Base-by-base conservation (phyloP, 192 early-diverging fungal genomes). In the Glomus cerebriforme region DNA sequence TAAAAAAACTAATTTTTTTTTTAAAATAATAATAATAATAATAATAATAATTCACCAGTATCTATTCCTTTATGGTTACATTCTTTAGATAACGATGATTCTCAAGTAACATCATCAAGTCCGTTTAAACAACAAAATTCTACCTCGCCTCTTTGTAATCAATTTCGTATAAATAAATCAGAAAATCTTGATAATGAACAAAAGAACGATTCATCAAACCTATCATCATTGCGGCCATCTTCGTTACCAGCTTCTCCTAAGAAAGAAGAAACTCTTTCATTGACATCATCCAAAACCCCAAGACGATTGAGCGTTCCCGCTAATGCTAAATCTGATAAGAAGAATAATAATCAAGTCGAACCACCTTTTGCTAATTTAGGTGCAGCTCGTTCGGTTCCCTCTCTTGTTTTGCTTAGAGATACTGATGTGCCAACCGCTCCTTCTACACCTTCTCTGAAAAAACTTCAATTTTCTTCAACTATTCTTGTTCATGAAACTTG, bases 401-500 rank as follows among this genome's bases (percentile, higher is more conserved):
- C 47, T 22, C 47, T 54, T 0, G 47, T 54, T 19, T 15, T 54
- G 47, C 15, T 54, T 54, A 54, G 47, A 19, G 47, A 54, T 54
- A 54, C 17, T 54, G 47, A 54, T 19, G 13, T 54, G 17, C 17
- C 47, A 54, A 63, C 37, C 24, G n/a, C 75, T 7, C 69, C 83
- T 72, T 26, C 80, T 74, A 19, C 83, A 65, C 13, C 84, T 62
- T 5, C 80, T 54, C 7, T 82, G 34, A 77, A 80, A 15, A 82
- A 81, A 69, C 82, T 88, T 9, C 84, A 84, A 26, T 90, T 90
- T 70, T 86, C 86, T 45, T 77, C 81, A 63, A 82, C 88, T 45
- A 83, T 92, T 32, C 83, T 85, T 7, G 85, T 93, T 3, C 88
- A 91, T 71, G 88, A 91, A 64, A 95, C 93, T 4, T 93, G 87